These are phyloP conservation scores for Ganoderma lingzhi DNA, from an alignment of 1,284 basidiomycete species.

Conservation along the genomic window DNA sequence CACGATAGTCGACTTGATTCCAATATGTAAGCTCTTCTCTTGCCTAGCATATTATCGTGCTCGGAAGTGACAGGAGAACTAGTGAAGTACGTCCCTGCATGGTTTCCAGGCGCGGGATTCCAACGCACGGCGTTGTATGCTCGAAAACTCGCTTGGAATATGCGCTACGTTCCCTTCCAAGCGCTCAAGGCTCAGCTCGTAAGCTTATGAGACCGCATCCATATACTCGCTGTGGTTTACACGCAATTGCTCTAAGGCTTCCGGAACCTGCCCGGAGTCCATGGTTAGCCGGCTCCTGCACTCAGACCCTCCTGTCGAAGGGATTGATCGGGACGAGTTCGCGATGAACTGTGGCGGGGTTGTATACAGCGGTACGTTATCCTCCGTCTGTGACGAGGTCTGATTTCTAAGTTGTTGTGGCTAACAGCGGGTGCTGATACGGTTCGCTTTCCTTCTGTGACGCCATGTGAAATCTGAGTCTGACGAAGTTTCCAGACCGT, in stretches of 20 bases:
- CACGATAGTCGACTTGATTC: constrained; percentile 32
- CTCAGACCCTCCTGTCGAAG: neutral
- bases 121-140: constrained; percentile 15
- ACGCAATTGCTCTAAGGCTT: neutral
- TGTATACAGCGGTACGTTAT: constrained; percentile 23
- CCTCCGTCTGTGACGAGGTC: no score
- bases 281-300: constrained; percentile 17
- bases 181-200: constrained; percentile 14
- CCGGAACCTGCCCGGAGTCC: constrained; percentile 11
- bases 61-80: neutral
- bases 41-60: neutral
- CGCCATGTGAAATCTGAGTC: neutral
- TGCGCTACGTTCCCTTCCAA: constrained; percentile 17
- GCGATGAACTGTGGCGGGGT: constrained; percentile 21
- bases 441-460: neutral
- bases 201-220: neutral
- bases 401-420: neutral
- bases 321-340: constrained; percentile 9
- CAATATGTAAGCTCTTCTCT: constrained; percentile 19
- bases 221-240: neutral
- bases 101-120: constrained; percentile 31
- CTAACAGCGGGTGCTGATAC: constrained; percentile 22
- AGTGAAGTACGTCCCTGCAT: constrained; percentile 31
- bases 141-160: constrained; percentile 7
- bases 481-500: constrained; percentile 45